Conservation (phyloP, 75 land plant species). For the Sequoia sempervirens region DNA sequence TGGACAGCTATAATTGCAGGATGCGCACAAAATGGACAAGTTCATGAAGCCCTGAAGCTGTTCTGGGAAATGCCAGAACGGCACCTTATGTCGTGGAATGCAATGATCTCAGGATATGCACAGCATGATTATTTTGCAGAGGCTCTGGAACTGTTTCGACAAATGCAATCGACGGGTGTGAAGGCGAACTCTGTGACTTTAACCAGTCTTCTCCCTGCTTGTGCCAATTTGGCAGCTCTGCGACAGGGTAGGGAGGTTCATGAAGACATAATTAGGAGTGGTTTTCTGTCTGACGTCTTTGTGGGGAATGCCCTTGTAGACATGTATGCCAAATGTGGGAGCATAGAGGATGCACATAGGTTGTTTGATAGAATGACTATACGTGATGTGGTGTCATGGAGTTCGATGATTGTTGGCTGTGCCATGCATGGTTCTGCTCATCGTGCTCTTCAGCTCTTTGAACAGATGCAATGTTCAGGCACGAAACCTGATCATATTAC, state of each 20-base stretch:
- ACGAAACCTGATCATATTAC: slow-evolving; percentile 21
- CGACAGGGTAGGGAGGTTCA: slow-evolving; percentile 32
- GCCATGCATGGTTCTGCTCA: slow-evolving; percentile 28
- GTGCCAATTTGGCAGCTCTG: slow-evolving; percentile 32
- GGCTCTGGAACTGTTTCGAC: slow-evolving; percentile 27
- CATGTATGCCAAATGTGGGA: slow-evolving; percentile 50
- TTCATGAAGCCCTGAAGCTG: not conserved
- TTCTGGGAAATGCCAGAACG: not conserved
- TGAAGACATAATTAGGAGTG: slow-evolving; percentile 12
- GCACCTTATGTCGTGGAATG: not conserved
- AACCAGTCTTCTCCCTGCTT: slow-evolving; percentile 42
- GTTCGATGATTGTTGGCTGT: slow-evolving; percentile 25
- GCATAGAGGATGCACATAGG: slow-evolving; percentile 14
- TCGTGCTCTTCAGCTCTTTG: slow-evolving; percentile 22
- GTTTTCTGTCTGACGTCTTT: slow-evolving; percentile 20
- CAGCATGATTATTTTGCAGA: slow-evolving; percentile 22
- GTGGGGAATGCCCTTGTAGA: slow-evolving; percentile 40
- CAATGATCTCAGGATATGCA: slow-evolving; percentile 19
- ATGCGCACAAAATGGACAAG: not conserved
- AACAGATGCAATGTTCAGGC: slow-evolving; percentile 16
- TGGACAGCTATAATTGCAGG: not conserved
- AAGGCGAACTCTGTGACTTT: slow-evolving; percentile 31
- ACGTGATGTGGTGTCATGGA: slow-evolving; percentile 34
- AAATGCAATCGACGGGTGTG: slow-evolving; percentile 32
- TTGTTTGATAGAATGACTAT: slow-evolving; percentile 26